A percentile compares a stretch with the other conserved stretches of the same genome.
Evolutionary conservation across 2,329 filamentous ascomycete species (phyloP).

Genomic region (Botryotinia globosa): DNA sequence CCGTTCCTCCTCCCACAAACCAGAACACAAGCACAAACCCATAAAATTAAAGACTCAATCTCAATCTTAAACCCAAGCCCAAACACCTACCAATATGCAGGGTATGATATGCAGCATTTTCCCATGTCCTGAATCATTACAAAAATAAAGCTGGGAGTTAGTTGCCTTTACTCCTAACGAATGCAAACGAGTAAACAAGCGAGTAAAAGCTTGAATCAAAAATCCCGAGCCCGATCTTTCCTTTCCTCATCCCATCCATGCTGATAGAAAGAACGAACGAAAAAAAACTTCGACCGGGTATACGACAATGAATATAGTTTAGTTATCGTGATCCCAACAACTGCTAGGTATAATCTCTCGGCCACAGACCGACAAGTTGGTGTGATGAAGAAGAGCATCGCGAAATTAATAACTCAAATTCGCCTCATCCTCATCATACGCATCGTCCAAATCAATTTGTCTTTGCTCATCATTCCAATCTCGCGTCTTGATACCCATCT

Average conservation of each 20-base stretch:
- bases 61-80: neutral
- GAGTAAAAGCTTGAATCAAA: neutral
- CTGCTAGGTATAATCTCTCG: neutral
- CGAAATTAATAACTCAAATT: slow-evolving; percentile 18
- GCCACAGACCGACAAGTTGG: neutral
- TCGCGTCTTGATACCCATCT: slow-evolving; percentile 24
- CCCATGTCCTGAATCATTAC: slow-evolving; percentile 16
- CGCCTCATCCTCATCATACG: slow-evolving; percentile 15
- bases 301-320: neutral
- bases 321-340: neutral
- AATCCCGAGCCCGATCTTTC: neutral
- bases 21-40: neutral
- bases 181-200: slow-evolving; percentile 6
- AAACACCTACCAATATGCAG: slow-evolving; percentile 14
- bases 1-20: neutral
- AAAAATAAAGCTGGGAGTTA: neutral
- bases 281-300: neutral
- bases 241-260: neutral
- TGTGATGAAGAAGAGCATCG: neutral
- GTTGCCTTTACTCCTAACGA: slow-evolving; percentile 8
- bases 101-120: slow-evolving; percentile 16
- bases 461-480: slow-evolving; percentile 15
- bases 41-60: neutral
- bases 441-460: slow-evolving; percentile 10
- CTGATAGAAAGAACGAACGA: neutral